Evolutionary conservation across 306 rosid genomes (phyloP), one percentile per base, ranked within the genome.

Genomic region (Cicer chorassanicum): DNA sequence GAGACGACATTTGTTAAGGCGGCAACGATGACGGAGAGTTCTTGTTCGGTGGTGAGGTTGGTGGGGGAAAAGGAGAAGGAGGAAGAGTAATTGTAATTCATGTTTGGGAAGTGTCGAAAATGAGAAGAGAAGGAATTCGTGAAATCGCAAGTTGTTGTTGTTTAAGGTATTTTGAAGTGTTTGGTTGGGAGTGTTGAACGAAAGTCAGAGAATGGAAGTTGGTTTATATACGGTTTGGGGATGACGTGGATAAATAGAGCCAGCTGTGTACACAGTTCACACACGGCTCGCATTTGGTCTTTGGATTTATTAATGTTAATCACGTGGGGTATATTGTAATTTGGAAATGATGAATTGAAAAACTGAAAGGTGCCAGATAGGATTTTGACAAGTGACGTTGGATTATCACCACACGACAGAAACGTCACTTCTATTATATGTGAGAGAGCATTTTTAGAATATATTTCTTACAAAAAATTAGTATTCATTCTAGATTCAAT

Each of bases 1-100:
- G 93, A n/a, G 45, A 90, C 73, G 13, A 94, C 96, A 79, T 90
- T 87, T 44, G 91, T 86, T 54, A 94, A 92, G 13, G 98, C 72
- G 50, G 85, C 62, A 69, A 94, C 98, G 36, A 92, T 94, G 70
- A 90, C 83, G 18, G 96, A 78, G 75, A 76, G 60, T 53, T 94
- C 99, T 46, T 94, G 90, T 0, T 90, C 97, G 9, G 68, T 24
- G 16, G 93, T 73, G 75, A 94, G 86, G 12, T 83, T 68, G 1
- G 59, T 8, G 5, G 34, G 16, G 13, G 64, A 10, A 13, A 44
- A 13, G 39, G 61, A 48, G 6, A 56, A 59, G 38, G 82, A 56
- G 40, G 82, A 55, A 29, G 80, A 80, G 56, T 50, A 14, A 9
- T 50, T 50, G 56, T 50, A 14, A 9, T 50, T 50, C 95, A 89